Base-by-base conservation (phyloP, 2,329 filamentous ascomycete genomes). In the Aspergillus latus region DNA sequence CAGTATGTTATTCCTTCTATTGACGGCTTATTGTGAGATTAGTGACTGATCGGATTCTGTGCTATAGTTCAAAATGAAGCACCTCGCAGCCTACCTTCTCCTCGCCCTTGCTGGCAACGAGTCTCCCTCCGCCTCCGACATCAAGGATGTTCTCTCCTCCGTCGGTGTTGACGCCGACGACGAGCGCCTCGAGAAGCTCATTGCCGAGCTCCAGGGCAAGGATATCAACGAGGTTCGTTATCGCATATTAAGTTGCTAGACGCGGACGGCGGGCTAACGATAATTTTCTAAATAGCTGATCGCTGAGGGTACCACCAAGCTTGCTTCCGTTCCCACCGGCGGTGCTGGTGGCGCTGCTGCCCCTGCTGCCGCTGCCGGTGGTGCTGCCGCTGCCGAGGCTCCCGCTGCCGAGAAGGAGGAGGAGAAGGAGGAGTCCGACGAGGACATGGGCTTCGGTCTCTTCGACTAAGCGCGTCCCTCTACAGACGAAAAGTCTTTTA, bases 21-120 rank as follows among this genome's bases (percentile, higher is more conserved):
- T 15, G 9, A 10, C 49, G 2, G 2, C 30, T 21, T 2, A 21
- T 3, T 3, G 37, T n/a, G 16, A 29, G n/a, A 11, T 49, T 3
- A 34, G 16, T 37, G 21, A 49, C 66, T 68, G 46, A 70, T 60
- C 52, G 48, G 7, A 57, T 8, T 49, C 26, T 56, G 55, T 37
- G 28, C 51, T 56, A 37, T 47, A 60, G 62, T 68, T 74, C 78
- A 96, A 88, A 91, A 97, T 99, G 93, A 97, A 99, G 92, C 88
- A 97, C 84, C 89, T 99, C 84, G 94, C 94, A 78, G 93, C 94
- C 78, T 97, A 96, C 87, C 92, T 99, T 76, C 93, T 99, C 77
- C 90, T 97, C 80, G 82, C 83, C 82, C 89, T 97, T 71, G 93
- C 85, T 78, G 94, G 94, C 82, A 97, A 97, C 86, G 61, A 84